Evolutionary conservation across 352 stramenopile genomes (phyloP).

Genomic region (Phytophthora citrophthora): DNA sequence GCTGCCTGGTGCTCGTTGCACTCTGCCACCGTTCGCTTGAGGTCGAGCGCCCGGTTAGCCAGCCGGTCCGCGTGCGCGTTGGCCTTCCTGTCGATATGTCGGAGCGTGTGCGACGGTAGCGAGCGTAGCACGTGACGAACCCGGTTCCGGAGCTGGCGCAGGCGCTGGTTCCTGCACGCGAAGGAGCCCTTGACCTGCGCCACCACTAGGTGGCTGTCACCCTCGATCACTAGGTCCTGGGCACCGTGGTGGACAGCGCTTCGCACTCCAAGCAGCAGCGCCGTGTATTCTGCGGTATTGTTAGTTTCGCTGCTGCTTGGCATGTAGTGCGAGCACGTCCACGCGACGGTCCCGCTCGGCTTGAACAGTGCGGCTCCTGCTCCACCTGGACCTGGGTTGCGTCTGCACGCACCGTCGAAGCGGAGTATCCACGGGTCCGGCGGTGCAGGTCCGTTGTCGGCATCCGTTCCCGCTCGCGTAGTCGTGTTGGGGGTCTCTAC

Average conservation of each 20-base stretch:
- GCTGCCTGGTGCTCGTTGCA: no score
- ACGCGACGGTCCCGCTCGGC: background rate
- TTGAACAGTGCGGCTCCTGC: background rate
- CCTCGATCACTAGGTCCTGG: background rate
- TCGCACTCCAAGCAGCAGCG: background rate
- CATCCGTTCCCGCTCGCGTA: no score
- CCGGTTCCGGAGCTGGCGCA: background rate
- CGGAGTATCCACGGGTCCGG: background rate
- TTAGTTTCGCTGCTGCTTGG: background rate
- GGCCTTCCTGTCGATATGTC: slow-evolving; percentile 25
- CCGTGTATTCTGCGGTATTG: background rate
- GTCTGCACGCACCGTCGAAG: no score
- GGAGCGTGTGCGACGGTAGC: background rate
- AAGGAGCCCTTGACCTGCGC: background rate
- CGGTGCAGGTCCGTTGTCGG: no score
- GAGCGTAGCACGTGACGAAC: no score
- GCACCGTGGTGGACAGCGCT: background rate
- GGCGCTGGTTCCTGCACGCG: background rate
- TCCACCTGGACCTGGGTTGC: no score
- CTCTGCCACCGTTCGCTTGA: no score
- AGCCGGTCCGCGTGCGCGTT: slow-evolving; percentile 28
- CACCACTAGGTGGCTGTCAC: background rate
- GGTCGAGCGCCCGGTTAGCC: slow-evolving; percentile 12
- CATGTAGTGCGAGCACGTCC: background rate
- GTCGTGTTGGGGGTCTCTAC: no score